Percentiles rank a stretch among this genome's conserved stretches.
Conservation (phyloP, 2,329 filamentous ascomycete genomes). For the Monilinia fructicola region DNA sequence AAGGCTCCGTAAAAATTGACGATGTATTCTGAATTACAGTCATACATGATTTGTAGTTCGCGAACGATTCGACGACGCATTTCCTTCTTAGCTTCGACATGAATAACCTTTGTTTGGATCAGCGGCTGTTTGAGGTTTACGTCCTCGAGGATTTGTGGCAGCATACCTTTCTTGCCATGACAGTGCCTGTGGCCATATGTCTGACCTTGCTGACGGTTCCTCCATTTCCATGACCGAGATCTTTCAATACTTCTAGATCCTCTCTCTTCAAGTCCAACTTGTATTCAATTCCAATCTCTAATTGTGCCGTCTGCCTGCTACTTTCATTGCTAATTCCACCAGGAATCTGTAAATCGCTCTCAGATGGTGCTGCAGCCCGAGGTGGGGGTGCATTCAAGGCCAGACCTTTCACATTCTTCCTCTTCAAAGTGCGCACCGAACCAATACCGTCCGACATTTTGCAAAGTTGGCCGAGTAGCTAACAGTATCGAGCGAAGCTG, state of each 20-base stretch:
- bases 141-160: constrained; percentile 1
- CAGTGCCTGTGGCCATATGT: constrained; percentile 88
- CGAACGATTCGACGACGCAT: constrained; percentile 95
- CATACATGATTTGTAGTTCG: constrained; percentile 97
- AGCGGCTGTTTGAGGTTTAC: constrained; percentile 11
- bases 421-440: constrained; percentile 83
- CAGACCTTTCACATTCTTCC: constrained; percentile 97
- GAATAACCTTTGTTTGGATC: constrained; percentile 69
- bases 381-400: constrained; percentile 78
- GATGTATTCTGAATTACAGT: constrained; percentile 95
- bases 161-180: constrained; percentile 94
- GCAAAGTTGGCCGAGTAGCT: constrained; percentile 13
- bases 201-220: constrained; percentile 98
- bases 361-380: constrained; percentile 69
- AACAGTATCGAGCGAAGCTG: not conserved
- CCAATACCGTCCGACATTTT: constrained; percentile 59
- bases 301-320: constrained; percentile 59
- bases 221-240: constrained; percentile 93
- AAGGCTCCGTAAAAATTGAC: constrained; percentile 98
- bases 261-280: constrained; percentile 88
- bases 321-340: constrained; percentile 60
- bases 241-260: constrained; percentile 89
- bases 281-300: constrained; percentile 98
- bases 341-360: constrained; percentile 64
- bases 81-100: constrained; percentile 96